These are phyloP conservation scores for Liquidambar formosana DNA, from an alignment of 164 flowering plant species.

Conservation along the genomic window DNA sequence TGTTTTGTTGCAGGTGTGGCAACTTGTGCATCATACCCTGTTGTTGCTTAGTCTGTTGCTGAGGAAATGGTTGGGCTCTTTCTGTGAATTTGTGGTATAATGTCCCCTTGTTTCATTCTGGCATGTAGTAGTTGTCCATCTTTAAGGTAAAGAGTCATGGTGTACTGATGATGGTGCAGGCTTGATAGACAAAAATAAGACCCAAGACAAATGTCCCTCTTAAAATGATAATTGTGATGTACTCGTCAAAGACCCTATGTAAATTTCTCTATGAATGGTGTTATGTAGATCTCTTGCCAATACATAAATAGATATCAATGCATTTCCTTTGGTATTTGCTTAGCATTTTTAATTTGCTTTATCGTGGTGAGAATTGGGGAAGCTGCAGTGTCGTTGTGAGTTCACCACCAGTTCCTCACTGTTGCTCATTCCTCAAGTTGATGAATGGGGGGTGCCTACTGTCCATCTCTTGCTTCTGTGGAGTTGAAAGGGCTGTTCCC, in stretches of 20 bases:
- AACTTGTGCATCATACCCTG: constrained; percentile 93
- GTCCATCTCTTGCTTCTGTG: too few relatives aligned
- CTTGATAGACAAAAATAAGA: constrained; percentile 12
- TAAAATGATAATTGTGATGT: not conserved
- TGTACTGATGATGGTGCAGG: not conserved
- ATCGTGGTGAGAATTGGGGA: too few relatives aligned
- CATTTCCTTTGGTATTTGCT: not conserved
- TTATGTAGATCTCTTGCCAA: not conserved
- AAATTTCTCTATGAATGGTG: not conserved
- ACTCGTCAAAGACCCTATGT: not conserved
- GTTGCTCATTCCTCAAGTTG: too few relatives aligned
- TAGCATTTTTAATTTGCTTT: too few relatives aligned
- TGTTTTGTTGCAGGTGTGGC: constrained; percentile 72
- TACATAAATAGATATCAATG: not conserved
- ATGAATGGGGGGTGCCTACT: too few relatives aligned
- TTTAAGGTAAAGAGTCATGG: not conserved
- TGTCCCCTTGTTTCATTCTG: not conserved
- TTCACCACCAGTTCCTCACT: too few relatives aligned
- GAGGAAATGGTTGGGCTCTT: not conserved
- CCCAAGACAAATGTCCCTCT: not conserved
- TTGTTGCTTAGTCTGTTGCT: constrained; percentile 48
- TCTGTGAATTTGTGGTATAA: constrained; percentile 1
- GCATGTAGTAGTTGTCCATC: not conserved
- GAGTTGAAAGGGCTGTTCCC: too few relatives aligned
- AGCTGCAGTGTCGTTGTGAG: too few relatives aligned